These are phyloP conservation scores for Teratosphaeria pseudoeucalypti DNA, from an alignment of 2,329 filamentous ascomycete species.

Conservation along the genomic window DNA sequence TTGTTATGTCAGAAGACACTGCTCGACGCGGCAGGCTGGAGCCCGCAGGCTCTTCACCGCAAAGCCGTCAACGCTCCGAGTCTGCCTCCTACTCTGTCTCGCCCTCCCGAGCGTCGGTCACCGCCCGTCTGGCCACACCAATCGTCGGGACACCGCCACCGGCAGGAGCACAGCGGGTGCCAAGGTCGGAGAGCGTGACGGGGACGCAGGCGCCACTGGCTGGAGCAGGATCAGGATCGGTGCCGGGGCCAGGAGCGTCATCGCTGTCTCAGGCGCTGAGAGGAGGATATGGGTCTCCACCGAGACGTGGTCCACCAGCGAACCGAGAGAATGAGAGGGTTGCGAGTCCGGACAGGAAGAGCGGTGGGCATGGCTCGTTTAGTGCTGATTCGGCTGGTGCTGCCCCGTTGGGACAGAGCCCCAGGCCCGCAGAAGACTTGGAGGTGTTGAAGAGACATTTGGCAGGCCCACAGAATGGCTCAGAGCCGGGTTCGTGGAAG, in stretches of 20 bases:
- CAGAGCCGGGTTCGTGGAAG: conserved; percentile 22
- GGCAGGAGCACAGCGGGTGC: conserved; percentile 3
- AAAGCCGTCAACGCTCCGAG: background rate
- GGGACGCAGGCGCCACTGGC: conserved; percentile 55
- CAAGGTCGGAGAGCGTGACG: conserved; percentile 31
- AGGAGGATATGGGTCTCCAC: conserved; percentile 60
- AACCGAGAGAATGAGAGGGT: conserved; percentile 23
- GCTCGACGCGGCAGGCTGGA: background rate
- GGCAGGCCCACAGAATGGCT: conserved; percentile 48
- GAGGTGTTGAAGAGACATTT: conserved; percentile 86
- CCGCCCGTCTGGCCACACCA: conserved; percentile 21
- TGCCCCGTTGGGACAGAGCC: conserved; percentile 33
- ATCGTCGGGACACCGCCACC: conserved; percentile 14
- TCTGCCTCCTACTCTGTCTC: conserved; percentile 18
- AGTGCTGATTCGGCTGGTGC: conserved; percentile 50
- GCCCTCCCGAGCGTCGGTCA: conserved; percentile 36
- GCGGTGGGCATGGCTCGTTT: conserved; percentile 77
- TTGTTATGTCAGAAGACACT: background rate
- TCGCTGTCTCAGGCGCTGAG: conserved; percentile 81
- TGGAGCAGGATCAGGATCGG: conserved; percentile 44
- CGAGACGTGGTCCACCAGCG: conserved; percentile 48
- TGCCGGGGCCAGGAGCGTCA: conserved; percentile 71
- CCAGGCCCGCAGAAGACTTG: conserved; percentile 68
- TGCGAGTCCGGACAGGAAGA: conserved; percentile 38
- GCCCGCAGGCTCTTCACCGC: background rate